A percentile compares a stretch with the other conserved stretches of the same genome.
Evolutionary conservation across 2,329 filamentous ascomycete species (phyloP).

Genomic region (Cercospora canescens): DNA sequence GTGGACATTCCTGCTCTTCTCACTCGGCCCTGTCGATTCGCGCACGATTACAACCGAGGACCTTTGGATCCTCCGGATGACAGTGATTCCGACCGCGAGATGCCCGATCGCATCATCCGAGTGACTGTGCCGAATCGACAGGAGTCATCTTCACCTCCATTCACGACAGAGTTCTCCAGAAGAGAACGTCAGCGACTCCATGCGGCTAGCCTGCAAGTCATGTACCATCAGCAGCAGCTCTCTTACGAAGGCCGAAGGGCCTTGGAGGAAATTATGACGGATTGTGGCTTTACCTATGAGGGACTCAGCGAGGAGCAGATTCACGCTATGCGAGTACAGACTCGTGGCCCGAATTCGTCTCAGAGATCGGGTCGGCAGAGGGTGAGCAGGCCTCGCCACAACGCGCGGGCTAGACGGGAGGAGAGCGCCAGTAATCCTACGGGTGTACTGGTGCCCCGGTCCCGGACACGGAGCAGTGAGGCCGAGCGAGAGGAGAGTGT

Average conservation of each 20-base stretch:
- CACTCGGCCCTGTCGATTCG: too few relatives aligned
- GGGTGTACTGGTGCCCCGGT: neutral
- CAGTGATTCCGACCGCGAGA: neutral
- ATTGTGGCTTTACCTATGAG: neutral
- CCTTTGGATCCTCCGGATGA: neutral
- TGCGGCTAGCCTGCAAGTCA: neutral
- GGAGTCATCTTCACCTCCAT: neutral
- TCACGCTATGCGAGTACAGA: neutral
- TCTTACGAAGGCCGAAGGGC: neutral
- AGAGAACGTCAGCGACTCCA: neutral
- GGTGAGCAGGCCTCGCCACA: neutral
- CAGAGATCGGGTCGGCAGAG: neutral
- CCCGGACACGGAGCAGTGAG: neutral
- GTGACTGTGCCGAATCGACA: neutral
- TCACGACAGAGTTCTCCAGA: neutral
- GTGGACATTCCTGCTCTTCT: too few relatives aligned
- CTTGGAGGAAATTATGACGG: neutral
- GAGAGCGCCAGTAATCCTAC: neutral
- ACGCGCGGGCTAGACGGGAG: neutral
- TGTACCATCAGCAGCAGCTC: neutral
- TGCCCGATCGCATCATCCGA: neutral
- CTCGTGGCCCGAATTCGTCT: neutral
- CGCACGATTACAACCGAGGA: neutral
- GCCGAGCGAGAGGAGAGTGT: neutral
- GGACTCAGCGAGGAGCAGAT: neutral